These are phyloP conservation scores for Fusarium kyushuense DNA, from an alignment of 2,329 filamentous ascomycete species.

Conservation along the genomic window DNA sequence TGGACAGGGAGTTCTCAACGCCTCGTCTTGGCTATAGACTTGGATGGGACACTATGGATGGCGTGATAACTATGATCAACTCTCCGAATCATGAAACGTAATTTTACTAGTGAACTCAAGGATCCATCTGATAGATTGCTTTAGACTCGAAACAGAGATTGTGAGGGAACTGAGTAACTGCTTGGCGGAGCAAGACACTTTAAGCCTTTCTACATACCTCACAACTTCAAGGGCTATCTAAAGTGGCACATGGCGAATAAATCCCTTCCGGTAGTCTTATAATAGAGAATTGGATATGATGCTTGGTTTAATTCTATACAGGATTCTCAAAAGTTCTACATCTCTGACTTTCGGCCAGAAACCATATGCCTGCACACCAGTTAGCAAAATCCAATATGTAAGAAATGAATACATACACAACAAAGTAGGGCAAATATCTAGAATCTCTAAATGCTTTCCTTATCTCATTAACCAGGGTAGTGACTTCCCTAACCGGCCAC, in stretches of 20 bases:
- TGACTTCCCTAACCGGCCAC: constrained; percentile 29
- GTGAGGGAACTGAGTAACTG: background rate
- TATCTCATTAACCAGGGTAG: constrained; percentile 30
- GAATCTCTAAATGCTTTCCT: constrained; percentile 21
- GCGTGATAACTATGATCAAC: constrained; percentile 24
- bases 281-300: background rate
- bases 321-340: background rate
- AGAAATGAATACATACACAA: background rate
- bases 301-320: background rate
- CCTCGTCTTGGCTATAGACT: constrained; percentile 4
- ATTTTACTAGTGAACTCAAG: background rate
- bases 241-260: background rate
- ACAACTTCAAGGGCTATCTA: background rate
- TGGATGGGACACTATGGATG: constrained; percentile 16
- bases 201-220: background rate
- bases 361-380: constrained; percentile 13
- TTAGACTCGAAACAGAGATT: background rate
- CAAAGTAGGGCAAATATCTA: constrained; percentile 3
- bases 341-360: constrained; percentile 29
- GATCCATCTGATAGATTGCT: constrained; percentile 1
- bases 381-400: background rate
- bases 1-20: constrained; percentile 1
- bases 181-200: background rate
- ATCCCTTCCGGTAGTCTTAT: background rate
- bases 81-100: constrained; percentile 23